A percentile compares a stretch with the other conserved stretches of the same genome.
Evolutionary conservation across 495 filamentous ascomycete genomes (phyloP).

Genomic region (Hyaloscypha bicolor): DNA sequence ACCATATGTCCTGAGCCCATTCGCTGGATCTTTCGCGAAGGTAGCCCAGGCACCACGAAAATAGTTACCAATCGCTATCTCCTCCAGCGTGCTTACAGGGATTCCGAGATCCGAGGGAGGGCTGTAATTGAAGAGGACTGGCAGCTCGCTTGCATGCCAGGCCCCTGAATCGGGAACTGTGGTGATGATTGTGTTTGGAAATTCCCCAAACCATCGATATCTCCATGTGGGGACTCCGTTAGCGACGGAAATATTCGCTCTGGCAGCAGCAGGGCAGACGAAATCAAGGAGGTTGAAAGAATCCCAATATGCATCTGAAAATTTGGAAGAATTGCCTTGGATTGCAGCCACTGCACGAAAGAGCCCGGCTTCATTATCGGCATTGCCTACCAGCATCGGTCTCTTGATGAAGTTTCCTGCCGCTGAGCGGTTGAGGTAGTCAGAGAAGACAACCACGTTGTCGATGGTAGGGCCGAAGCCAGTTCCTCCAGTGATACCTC

Average conservation of each 20-base stretch:
- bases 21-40: conserved; percentile 50
- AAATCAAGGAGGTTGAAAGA: conserved; percentile 43
- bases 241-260: conserved; percentile 36
- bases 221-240: conserved; percentile 49
- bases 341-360: conserved; percentile 26
- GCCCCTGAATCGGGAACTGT: conserved; percentile 44
- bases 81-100: conserved; percentile 5
- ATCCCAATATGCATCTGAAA: conserved; percentile 34
- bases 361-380: conserved; percentile 49
- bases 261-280: conserved; percentile 43
- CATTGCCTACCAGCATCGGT: conserved; percentile 49
- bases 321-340: conserved; percentile 15
- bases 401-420: conserved; percentile 40
- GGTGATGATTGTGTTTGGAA: conserved; percentile 44
- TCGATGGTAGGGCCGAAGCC: conserved; percentile 53
- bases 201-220: conserved; percentile 54
- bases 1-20: conserved; percentile 44
- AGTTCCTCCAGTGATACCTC: conserved; percentile 32
- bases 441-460: conserved; percentile 53
- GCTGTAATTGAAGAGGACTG: conserved; percentile 29
- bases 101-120: conserved; percentile 31
- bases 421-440: conserved; percentile 42
- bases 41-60: conserved; percentile 49
- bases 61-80: conserved; percentile 40
- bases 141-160: conserved; percentile 48